Percentiles rank a stretch among this genome's conserved stretches.
Evolutionary conservation across 176 grass and related monocot species (phyloP).

Genomic region (Tillandsia leiboldiana): DNA sequence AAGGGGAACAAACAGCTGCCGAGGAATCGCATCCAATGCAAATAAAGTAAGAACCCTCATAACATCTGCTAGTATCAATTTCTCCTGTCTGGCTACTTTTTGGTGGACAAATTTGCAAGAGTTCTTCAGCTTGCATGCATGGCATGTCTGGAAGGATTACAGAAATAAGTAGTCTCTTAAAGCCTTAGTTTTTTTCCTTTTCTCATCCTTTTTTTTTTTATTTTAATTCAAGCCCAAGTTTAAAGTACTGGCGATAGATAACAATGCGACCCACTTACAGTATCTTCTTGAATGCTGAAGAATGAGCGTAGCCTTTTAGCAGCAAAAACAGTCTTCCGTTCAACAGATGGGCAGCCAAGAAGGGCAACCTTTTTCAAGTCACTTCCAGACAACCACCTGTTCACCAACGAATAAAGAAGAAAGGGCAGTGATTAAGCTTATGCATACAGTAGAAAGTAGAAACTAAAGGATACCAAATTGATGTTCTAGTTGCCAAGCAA

Average conservation of each 20-base stretch:
- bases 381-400: conserved; percentile 64
- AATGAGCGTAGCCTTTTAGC: conserved; percentile 60
- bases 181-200: not conserved
- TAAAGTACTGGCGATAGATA: no score
- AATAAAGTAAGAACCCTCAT: conserved; percentile 55
- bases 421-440: not conserved
- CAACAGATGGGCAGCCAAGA: conserved; percentile 54
- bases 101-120: conserved; percentile 56
- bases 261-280: conserved; percentile 25
- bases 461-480: not conserved
- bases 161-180: conserved; percentile 1
- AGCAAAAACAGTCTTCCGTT: conserved; percentile 60
- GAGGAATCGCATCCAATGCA: conserved; percentile 37
- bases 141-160: conserved; percentile 35
- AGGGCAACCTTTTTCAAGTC: conserved; percentile 61
- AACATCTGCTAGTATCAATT: conserved; percentile 51
- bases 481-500: not conserved
- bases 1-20: conserved; percentile 20
- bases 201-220: no score
- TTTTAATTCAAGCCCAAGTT: no score
- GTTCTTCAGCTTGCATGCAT: conserved; percentile 51
- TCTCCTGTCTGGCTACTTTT: conserved; percentile 44
- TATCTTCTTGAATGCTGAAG: conserved; percentile 69
- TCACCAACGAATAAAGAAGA: not conserved
- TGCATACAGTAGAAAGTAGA: not conserved